Evolutionary conservation across 2,329 filamentous ascomycete species (phyloP), one percentile per base, ranked within the genome.

Genomic region (Teratosphaeria viscida): DNA sequence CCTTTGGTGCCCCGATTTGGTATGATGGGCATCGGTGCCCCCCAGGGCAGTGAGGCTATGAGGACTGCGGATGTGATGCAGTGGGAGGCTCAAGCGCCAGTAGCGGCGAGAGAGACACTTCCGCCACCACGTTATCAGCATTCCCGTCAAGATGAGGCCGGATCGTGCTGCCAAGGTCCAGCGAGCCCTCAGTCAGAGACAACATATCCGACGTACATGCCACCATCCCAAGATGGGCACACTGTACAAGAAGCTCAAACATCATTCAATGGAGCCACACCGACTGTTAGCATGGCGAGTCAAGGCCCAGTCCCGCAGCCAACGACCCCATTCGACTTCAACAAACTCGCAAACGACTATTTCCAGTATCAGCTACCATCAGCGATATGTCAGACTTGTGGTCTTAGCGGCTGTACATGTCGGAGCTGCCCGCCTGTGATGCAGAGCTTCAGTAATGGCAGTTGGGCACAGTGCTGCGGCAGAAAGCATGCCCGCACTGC

Each of bases 301-400:
- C 7, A 19, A 57, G 11, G 27, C 27, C n/a, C 43, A 54, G 19
- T 26, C 12, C 55, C 47, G 14, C 43, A 47, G 27, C 58, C n/a
- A 43, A 34, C 29, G 19, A 19, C 34, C 4, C 29, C 29, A 32
- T 56, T 68, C 60, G 63, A 70, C 56, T 67, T 67, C 57, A 61
- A 67, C 37, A 63, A 65, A 47, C 62, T 69, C 27, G 63, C 60
- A 19, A 61, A 59, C 34, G 65, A 69, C 57, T 72, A 70, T 61
- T 61, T 67, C 35, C 63, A 56, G 35, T 69, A 71, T 52, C 69
- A 70, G 53, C 66, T 70, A 39, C 69, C 70, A 1, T 66, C 63
- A 12, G 67, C 69, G 12, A 71, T 72, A 27, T 72, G 70, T 57
- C 70, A 71, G 60, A 71, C 68, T 19, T 72, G 70, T 57, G 68